Percentiles rank a stretch among this genome's conserved stretches.
phyloP scores from a whole-genome alignment of 306 rosid genomes.

The Malus fusca region DNA sequence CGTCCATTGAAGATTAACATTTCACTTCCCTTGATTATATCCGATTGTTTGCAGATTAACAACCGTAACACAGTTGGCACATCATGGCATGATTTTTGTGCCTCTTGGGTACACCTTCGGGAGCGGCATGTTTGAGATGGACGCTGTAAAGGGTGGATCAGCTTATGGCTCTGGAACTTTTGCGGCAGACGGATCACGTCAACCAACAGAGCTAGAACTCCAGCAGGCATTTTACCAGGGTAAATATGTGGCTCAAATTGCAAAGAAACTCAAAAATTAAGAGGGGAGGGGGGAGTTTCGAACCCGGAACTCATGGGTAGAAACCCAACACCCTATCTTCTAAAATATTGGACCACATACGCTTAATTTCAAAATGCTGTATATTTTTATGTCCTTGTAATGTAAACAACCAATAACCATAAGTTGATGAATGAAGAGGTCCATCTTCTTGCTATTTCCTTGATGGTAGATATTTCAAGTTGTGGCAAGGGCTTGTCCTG shows the following conservation, averaged over 20 bases:
- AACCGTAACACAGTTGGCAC: slow-evolving; percentile 78
- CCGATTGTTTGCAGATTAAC: slow-evolving; percentile 44
- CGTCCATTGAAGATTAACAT: too few relatives aligned
- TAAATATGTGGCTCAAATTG: slow-evolving; percentile 56
- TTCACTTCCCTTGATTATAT: too few relatives aligned
- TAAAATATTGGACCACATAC: too few relatives aligned
- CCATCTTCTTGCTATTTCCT: not conserved
- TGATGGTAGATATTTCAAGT: not conserved
- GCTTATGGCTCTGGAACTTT: slow-evolving; percentile 89
- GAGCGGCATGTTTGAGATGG: slow-evolving; percentile 75
- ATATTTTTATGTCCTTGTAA: not conserved
- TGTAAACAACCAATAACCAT: not conserved
- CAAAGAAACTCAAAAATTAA: slow-evolving; percentile 59
- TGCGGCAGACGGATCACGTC: slow-evolving; percentile 82
- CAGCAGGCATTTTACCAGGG: slow-evolving; percentile 86
- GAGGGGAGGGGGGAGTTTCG: too few relatives aligned
- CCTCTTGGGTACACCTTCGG: slow-evolving; percentile 91
- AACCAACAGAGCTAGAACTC: slow-evolving; percentile 74
- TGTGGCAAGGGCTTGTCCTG: too few relatives aligned
- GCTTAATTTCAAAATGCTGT: not conserved
- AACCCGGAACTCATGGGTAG: too few relatives aligned
- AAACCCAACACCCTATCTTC: too few relatives aligned
- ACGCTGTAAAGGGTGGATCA: slow-evolving; percentile 82
- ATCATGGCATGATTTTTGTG: slow-evolving; percentile 90
- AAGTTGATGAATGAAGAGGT: not conserved